A percentile compares a stretch with the other conserved stretches of the same genome.
phyloP scores from a whole-genome alignment of 768 basidiomycete species.

The Lactifluus piperatus region DNA sequence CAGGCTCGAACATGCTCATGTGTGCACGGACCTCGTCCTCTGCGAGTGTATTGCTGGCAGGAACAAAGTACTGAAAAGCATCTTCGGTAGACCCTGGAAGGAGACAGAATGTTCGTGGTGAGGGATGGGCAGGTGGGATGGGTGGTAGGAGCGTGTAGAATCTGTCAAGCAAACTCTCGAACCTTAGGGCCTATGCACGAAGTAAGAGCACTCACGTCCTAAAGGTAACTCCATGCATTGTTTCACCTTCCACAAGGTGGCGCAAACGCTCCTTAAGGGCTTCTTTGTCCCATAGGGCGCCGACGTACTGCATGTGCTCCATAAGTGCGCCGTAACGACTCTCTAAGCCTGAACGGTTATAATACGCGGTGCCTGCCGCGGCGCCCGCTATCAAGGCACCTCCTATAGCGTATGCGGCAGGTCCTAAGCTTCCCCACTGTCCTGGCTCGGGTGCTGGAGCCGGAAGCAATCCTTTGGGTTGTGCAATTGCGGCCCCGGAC shows the following conservation, averaged over 20 bases:
- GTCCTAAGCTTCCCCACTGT: conserved; percentile 58
- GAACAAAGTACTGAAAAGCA: conserved; percentile 46
- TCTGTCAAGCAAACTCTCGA: conserved; percentile 32
- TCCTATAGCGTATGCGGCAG: conserved; percentile 62
- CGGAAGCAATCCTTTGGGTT: conserved; percentile 21
- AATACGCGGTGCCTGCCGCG: conserved; percentile 78
- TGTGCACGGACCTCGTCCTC: conserved; percentile 79
- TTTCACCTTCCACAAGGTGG: conserved; percentile 49
- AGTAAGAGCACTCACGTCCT: conserved; percentile 45
- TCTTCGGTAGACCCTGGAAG: conserved; percentile 48
- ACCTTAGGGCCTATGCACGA: background rate
- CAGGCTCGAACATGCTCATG: conserved; percentile 77
- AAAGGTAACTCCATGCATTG: conserved; percentile 58
- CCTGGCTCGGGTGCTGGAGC: conserved; percentile 12
- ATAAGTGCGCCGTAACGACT: conserved; percentile 65
- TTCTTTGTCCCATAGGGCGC: conserved; percentile 75
- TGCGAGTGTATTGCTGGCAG: conserved; percentile 58
- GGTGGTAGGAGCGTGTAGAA: conserved; percentile 77
- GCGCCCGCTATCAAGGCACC: conserved; percentile 73
- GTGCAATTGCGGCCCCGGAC: conserved; percentile 27
- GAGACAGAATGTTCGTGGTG: conserved; percentile 67
- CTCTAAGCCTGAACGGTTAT: conserved; percentile 66
- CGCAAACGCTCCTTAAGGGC: conserved; percentile 54
- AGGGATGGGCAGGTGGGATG: conserved; percentile 44
- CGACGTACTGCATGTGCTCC: conserved; percentile 87